Evolutionary conservation across 1,284 basidiomycete genomes (phyloP).

Genomic region (Apiotrichum siamense): DNA sequence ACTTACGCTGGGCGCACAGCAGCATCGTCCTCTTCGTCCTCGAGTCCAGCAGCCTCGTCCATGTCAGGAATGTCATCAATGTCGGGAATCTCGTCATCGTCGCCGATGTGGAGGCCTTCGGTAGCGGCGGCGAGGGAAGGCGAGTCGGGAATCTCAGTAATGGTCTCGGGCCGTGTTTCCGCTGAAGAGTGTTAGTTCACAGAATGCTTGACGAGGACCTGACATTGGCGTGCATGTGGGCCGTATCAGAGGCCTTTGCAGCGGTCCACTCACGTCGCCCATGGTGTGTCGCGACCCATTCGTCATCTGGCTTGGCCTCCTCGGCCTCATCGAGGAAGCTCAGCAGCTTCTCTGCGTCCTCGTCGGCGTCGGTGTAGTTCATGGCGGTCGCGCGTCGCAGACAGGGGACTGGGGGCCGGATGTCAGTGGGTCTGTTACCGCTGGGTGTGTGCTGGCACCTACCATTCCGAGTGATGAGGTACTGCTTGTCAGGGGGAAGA

Average conservation of each 20-base stretch:
- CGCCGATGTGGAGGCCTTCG: constrained; percentile 45
- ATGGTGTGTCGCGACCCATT: constrained; percentile 51
- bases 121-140: constrained; percentile 39
- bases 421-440: too few relatives aligned
- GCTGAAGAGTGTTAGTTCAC: neutral
- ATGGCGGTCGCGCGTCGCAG: constrained; percentile 82
- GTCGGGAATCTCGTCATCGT: constrained; percentile 61
- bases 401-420: constrained; percentile 86
- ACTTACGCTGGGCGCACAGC: constrained; percentile 31
- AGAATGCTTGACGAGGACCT: neutral
- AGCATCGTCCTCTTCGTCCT: constrained; percentile 65
- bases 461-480: constrained; percentile 81
- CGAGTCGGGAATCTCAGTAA: constrained; percentile 42
- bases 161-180: constrained; percentile 25
- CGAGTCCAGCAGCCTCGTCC: constrained; percentile 67
- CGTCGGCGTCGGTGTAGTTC: constrained; percentile 88
- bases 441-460: constrained; percentile 15
- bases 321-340: constrained; percentile 49
- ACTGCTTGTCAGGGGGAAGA: constrained; percentile 91
- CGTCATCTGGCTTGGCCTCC: constrained; percentile 43
- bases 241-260: too few relatives aligned
- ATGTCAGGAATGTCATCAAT: constrained; percentile 89
- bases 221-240: neutral
- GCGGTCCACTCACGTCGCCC: constrained; percentile 41
- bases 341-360: constrained; percentile 84